A percentile compares a stretch with the other conserved stretches of the same genome.
Conservation (phyloP, 352 stramenopile genomes). For the Phytopythium litorale region DNA sequence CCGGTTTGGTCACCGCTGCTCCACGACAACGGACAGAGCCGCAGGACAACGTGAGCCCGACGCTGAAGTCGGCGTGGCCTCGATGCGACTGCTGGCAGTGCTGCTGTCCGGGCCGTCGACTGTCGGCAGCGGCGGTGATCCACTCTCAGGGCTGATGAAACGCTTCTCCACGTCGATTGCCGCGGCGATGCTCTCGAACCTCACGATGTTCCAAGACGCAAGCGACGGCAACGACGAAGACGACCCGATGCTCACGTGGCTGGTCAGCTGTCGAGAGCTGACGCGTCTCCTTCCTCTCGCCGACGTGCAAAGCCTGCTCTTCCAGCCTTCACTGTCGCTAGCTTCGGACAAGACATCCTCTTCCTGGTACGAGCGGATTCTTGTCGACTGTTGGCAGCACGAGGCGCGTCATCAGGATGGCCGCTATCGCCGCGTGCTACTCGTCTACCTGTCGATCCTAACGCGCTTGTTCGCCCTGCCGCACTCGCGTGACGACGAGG, state of each 20-base stretch:
- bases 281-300: constrained; percentile 6
- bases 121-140: neutral
- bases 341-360: neutral
- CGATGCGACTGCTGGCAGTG: constrained; percentile 5
- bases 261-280: constrained; percentile 12
- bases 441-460: constrained; percentile 8
- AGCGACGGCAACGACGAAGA: neutral
- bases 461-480: constrained; percentile 18
- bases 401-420: neutral
- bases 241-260: constrained; percentile 14
- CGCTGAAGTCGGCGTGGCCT: constrained; percentile 12
- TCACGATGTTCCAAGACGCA: constrained; percentile 10
- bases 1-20: constrained; percentile 14
- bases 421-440: constrained; percentile 9
- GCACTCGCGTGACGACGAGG: constrained; percentile 8
- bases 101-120: neutral
- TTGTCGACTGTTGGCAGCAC: constrained; percentile 15
- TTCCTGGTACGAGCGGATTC: constrained; percentile 15
- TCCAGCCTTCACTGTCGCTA: neutral
- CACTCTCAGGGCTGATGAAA: constrained; percentile 6
- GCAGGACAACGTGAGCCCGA: constrained; percentile 2
- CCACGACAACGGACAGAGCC: constrained; percentile 1
- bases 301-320: neutral
- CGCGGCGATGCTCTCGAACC: constrained; percentile 12
- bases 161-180: constrained; percentile 14